A percentile compares a stretch with the other conserved stretches of the same genome.
These are phyloP conservation scores for Vitis cinerea DNA, from an alignment of 164 flowering plant genomes.

Conservation along the genomic window DNA sequence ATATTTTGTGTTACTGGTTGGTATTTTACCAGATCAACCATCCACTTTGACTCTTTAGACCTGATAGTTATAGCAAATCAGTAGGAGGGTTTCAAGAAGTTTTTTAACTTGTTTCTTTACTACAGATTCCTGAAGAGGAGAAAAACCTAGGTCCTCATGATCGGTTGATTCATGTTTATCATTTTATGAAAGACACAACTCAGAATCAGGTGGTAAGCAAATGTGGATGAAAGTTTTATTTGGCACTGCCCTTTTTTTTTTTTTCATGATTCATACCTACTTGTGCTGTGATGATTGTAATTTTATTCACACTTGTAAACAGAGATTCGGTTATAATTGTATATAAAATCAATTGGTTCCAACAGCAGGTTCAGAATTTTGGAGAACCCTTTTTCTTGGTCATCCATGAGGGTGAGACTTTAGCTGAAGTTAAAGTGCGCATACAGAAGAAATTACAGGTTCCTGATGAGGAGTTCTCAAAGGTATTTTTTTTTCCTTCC, in stretches of 20 bases:
- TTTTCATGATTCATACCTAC: too few relatives aligned
- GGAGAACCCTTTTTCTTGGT: slow-evolving; percentile 83
- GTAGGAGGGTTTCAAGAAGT: background rate
- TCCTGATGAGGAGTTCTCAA: slow-evolving; percentile 61
- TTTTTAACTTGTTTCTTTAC: background rate
- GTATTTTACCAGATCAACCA: too few relatives aligned
- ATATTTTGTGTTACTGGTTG: too few relatives aligned
- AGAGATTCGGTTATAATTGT: too few relatives aligned
- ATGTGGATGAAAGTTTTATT: too few relatives aligned
- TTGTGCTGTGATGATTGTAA: slow-evolving; percentile 2
- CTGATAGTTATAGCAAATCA: too few relatives aligned
- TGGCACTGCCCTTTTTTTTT: too few relatives aligned
- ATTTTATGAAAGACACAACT: slow-evolving; percentile 64
- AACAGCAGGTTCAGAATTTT: slow-evolving; percentile 67
- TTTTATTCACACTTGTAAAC: too few relatives aligned
- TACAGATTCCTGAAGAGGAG: slow-evolving; percentile 83
- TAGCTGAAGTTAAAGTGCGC: slow-evolving; percentile 65
- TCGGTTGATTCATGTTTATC: slow-evolving; percentile 80
- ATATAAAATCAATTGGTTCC: too few relatives aligned
- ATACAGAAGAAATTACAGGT: slow-evolving; percentile 76
- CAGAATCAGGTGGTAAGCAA: slow-evolving; percentile 60
- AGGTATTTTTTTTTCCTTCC: slow-evolving; percentile 28
- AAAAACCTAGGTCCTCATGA: slow-evolving; percentile 73
- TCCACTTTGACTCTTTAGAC: too few relatives aligned
- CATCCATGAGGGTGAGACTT: slow-evolving; percentile 69